Percentiles rank a stretch among this genome's conserved stretches.
Conservation (phyloP, 1,139 yeast species). For the Scheffersomyces cryptocercus region DNA sequence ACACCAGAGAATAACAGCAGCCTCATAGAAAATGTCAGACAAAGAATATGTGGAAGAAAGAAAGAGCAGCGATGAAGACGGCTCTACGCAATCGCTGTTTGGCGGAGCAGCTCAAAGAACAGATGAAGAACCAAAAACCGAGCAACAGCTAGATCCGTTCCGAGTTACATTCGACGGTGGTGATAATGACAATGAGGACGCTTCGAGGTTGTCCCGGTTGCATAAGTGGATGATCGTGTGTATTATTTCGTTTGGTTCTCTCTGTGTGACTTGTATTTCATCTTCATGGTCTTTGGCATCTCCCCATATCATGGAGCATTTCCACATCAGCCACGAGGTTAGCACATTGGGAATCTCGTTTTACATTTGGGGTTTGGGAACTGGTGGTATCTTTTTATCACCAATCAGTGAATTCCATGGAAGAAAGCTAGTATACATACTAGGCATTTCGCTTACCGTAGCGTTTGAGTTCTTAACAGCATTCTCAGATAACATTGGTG, state of each 20-base stretch:
- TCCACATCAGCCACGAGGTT: conserved; percentile 27
- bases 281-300: conserved; percentile 34
- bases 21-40: neutral
- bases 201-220: conserved; percentile 18
- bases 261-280: conserved; percentile 33
- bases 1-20: too few relatives aligned
- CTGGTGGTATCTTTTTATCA: conserved; percentile 33
- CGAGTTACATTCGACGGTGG: conserved; percentile 25
- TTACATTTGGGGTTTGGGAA: conserved; percentile 32
- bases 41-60: neutral
- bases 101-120: neutral
- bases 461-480: conserved; percentile 31
- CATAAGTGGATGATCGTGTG: conserved; percentile 32
- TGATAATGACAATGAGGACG: conserved; percentile 27
- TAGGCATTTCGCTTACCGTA: conserved; percentile 23
- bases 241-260: conserved; percentile 25
- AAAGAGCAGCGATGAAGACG: neutral
- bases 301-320: conserved; percentile 23
- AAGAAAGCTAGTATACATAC: conserved; percentile 26
- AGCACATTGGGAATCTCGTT: conserved; percentile 30
- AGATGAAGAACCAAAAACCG: neutral
- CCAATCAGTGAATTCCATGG: conserved; percentile 39
- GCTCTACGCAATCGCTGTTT: neutral
- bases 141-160: conserved; percentile 7
- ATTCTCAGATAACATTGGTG: conserved; percentile 28